A percentile compares a stretch with the other conserved stretches of the same genome.
Conservation (phyloP, 805 yeast species). For the Cyberlindnera lachancei region DNA sequence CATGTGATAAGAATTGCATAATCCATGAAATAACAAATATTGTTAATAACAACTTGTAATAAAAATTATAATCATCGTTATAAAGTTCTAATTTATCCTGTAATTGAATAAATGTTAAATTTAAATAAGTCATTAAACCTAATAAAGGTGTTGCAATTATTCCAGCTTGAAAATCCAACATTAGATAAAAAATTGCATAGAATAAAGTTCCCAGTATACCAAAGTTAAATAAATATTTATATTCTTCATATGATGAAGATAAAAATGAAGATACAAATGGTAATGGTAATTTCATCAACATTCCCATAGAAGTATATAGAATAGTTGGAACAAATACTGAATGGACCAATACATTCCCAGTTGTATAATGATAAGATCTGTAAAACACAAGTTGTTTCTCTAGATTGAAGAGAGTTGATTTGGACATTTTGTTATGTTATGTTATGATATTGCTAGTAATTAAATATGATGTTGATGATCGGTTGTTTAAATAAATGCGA, state of each 20-base stretch:
- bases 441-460: too few relatives aligned
- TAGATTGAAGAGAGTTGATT: conserved; percentile 10
- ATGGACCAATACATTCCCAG: conserved; percentile 68
- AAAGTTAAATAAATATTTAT: conserved; percentile 28
- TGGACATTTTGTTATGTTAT: too few relatives aligned
- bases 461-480: too few relatives aligned
- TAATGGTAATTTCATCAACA: conserved; percentile 26
- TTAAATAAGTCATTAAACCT: conserved; percentile 18
- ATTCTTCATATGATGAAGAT: too few relatives aligned
- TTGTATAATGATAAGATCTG: conserved; percentile 44
- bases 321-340: conserved; percentile 75
- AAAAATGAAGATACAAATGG: conserved; percentile 2
- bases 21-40: conserved; percentile 62
- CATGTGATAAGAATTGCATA: conserved; percentile 85
- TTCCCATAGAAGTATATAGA: conserved; percentile 43
- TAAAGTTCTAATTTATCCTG: too few relatives aligned
- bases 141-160: conserved; percentile 35
- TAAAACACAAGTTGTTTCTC: conserved; percentile 49
- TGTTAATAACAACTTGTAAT: conserved; percentile 11
- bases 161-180: conserved; percentile 48
- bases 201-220: conserved; percentile 39
- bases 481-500: too few relatives aligned
- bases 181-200: conserved; percentile 52
- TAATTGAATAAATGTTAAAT: conserved; percentile 18
- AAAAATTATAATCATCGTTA: too few relatives aligned